phyloP scores from a whole-genome alignment of 2,329 filamentous ascomycete genomes.

The Parafenestella ontariensis region DNA sequence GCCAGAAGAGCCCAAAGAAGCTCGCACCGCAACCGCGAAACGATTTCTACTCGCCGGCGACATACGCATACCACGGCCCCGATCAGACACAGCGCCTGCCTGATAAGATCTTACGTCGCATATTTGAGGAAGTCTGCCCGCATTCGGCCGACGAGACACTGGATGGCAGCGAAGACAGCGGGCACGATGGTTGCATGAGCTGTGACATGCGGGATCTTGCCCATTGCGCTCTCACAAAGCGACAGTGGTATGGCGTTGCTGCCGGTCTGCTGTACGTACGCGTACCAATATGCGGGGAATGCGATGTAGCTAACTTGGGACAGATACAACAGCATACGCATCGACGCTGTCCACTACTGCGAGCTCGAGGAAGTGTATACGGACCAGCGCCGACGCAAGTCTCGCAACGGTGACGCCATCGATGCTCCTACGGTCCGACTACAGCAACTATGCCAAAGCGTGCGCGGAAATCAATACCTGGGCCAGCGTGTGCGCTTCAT shows the following conservation, averaged over 20 bases:
- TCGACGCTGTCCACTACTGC: conserved; percentile 95
- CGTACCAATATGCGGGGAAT: background rate
- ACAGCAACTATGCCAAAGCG: conserved; percentile 78
- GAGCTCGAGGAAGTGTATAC: conserved; percentile 81
- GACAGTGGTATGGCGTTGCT: conserved; percentile 71
- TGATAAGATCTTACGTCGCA: conserved; percentile 72
- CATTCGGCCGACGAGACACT: conserved; percentile 75
- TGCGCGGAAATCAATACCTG: conserved; percentile 76
- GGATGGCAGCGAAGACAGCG: conserved; percentile 80
- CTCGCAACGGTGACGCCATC: conserved; percentile 76
- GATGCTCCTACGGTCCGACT: conserved; percentile 80
- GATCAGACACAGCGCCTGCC: conserved; percentile 64
- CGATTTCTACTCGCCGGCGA: conserved; percentile 36
- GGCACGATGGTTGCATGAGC: conserved; percentile 85
- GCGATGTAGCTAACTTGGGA: conserved; percentile 12
- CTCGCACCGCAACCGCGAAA: conserved; percentile 39
- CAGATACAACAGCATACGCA: conserved; percentile 88
- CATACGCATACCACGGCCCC: conserved; percentile 44
- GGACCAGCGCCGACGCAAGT: conserved; percentile 66
- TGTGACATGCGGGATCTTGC: conserved; percentile 91
- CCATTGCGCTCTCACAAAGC: conserved; percentile 76
- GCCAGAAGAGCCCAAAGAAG: conserved; percentile 52
- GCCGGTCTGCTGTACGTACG: conserved; percentile 67
- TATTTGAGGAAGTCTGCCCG: conserved; percentile 84
- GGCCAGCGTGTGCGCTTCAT: conserved; percentile 77